These are phyloP conservation scores for Cladophialophora carrionii DNA, from an alignment of 2,329 filamentous ascomycete species.

Conservation along the genomic window DNA sequence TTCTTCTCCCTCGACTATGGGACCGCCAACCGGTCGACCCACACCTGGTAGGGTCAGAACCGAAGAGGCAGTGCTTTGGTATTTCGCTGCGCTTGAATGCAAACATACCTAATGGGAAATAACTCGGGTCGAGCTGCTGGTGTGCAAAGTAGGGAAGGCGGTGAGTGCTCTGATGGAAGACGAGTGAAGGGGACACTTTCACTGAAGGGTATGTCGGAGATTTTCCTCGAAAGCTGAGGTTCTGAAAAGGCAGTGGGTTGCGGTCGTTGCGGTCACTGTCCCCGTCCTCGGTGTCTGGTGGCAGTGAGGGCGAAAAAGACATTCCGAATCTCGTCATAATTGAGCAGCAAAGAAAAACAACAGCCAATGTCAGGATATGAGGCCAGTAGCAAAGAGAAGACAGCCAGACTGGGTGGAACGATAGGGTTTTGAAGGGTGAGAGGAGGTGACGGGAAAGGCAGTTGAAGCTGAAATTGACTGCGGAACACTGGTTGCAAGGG, in stretches of 20 bases:
- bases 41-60: constrained; percentile 12
- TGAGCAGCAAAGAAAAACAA: not conserved
- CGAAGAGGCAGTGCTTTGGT: not conserved
- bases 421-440: not conserved
- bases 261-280: not conserved
- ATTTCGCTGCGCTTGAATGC: not conserved
- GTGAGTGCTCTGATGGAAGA: constrained; percentile 23
- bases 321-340: not conserved
- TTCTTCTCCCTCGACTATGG: constrained; percentile 10
- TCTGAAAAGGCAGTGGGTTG: not conserved
- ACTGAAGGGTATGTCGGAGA: not conserved
- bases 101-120: constrained; percentile 34
- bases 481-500: not conserved
- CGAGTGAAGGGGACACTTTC: constrained; percentile 16
- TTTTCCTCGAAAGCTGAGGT: constrained; percentile 2
- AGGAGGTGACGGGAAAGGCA: no score
- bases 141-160: constrained; percentile 39
- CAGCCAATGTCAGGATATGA: not conserved
- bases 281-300: not conserved
- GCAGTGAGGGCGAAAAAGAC: not conserved
- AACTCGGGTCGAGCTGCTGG: constrained; percentile 34
- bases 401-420: not conserved
- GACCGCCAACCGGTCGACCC: constrained; percentile 26
- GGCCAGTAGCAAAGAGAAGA: not conserved
- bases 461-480: not conserved